Evolutionary conservation across 2,329 filamentous ascomycete genomes (phyloP), one percentile per base, ranked within the genome.

Genomic region (Neodidymelliopsis sp.): DNA sequence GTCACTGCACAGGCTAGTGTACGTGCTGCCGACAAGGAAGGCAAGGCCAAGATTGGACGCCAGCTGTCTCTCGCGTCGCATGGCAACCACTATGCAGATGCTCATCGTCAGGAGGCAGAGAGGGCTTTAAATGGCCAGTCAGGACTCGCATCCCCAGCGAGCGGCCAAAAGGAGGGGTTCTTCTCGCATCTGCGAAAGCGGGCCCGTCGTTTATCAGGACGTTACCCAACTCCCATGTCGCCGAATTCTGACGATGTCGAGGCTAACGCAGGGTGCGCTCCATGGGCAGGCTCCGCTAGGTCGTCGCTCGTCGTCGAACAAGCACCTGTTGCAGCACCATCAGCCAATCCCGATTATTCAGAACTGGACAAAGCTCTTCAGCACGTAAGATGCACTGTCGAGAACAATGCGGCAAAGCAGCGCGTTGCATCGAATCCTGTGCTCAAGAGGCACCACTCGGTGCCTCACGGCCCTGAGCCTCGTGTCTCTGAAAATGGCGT

Each of bases 111-210:
- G 75, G 91, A 97, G 73, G 91, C 93, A 11, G 93, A 97, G 73
- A 84, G 90, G 55, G 91, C 91, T 27, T 81, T 97, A 34, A 97
- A 91, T 68, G 94, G 92, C 42, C 86, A 88, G 63, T 83, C 82
- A 24, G 89, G 87, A 16, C 78, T 92, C 18, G 85, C 83, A 12
- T 94, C 91, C 5, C 90, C 91, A 4, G 85, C 87, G 0, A 87
- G 83, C 63, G 89, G 84, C 13, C 89, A 91, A 47, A 95, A 95
- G 69, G 94, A 99, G 73, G 91, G 94, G 73, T 99, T 99, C 79
- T 99, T 99, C 76, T 97, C 94, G 0, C 94, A 99, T 70, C 81
- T 99, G 6, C 85, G 94, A 47, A 99, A 99, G 75, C 87, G 93
- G 40, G 94, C 95, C 20, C 85, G 94, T 61, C 84, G 94, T 60